Evolutionary conservation across 768 basidiomycete species (phyloP).

Genomic region (Tylopilus subfusipes): DNA sequence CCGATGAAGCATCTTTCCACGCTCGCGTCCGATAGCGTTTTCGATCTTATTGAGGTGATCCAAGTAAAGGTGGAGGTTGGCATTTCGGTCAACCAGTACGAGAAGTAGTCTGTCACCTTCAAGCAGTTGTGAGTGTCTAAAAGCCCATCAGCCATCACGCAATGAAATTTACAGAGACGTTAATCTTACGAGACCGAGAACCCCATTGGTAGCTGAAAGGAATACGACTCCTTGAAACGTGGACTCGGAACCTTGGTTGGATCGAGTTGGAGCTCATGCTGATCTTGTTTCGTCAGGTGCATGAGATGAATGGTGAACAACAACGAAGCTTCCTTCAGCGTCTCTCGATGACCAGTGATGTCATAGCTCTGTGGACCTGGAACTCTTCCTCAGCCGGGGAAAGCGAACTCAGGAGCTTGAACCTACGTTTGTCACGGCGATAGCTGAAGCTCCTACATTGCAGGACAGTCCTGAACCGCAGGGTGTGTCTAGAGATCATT

Average conservation of each 20-base stretch:
- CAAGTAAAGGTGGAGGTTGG: conserved; percentile 36
- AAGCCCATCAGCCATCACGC: not conserved
- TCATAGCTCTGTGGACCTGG: conserved; percentile 17
- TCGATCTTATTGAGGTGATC: conserved; percentile 35
- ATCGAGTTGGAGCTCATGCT: conserved; percentile 29
- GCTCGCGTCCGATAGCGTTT: conserved; percentile 30
- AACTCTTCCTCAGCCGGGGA: not conserved
- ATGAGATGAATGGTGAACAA: conserved; percentile 27
- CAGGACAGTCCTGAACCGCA: conserved; percentile 12
- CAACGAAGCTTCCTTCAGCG: conserved; percentile 18
- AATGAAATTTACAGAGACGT: not conserved
- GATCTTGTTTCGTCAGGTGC: conserved; percentile 30
- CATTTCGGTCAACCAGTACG: conserved; percentile 34
- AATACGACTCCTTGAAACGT: conserved; percentile 24
- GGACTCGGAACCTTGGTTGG: conserved; percentile 18
- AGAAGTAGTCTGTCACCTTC: conserved; percentile 39
- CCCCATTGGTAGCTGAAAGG: conserved; percentile 23
- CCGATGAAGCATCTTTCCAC: conserved; percentile 36
- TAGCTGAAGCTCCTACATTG: not conserved
- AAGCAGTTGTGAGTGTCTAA: conserved; percentile 41
- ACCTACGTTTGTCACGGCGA: conserved; percentile 4
- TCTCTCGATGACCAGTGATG: conserved; percentile 18
- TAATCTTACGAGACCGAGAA: conserved; percentile 24
- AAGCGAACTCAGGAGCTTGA: not conserved
- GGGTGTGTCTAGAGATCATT: conserved; percentile 9